Conservation (phyloP, 2,329 filamentous ascomycete species). For the Stylonectria norvegica region DNA sequence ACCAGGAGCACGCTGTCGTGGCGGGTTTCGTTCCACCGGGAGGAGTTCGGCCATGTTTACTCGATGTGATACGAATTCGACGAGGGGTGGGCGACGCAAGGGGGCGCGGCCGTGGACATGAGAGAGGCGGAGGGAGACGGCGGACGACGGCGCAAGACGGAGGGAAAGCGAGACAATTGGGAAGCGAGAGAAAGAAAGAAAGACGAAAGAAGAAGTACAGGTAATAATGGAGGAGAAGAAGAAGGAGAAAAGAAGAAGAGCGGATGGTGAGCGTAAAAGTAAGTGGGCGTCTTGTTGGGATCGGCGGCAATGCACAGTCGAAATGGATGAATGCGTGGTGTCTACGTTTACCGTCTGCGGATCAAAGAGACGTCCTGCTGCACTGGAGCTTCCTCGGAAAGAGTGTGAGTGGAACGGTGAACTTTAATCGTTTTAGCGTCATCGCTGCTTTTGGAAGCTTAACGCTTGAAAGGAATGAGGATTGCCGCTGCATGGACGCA, state of each 20-base stretch:
- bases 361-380: too few species aligned
- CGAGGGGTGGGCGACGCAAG: constrained; percentile 2
- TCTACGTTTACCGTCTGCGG: too few species aligned
- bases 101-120: constrained; percentile 19
- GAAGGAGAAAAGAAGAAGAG: constrained; percentile 8
- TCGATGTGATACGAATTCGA: constrained; percentile 5
- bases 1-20: constrained; percentile 11
- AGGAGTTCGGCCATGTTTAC: constrained; percentile 23
- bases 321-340: neutral
- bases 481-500: too few species aligned
- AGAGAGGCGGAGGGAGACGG: constrained; percentile 1
- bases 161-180: constrained; percentile 8
- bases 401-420: too few species aligned
- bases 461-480: too few species aligned
- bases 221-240: constrained; percentile 3
- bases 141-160: constrained; percentile 1
- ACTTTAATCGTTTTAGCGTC: too few species aligned
- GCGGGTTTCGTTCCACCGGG: constrained; percentile 20
- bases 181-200: constrained; percentile 6
- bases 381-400: too few species aligned
- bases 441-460: too few species aligned
- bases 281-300: constrained; percentile 14
- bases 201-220: constrained; percentile 1
- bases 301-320: too few species aligned
- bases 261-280: too few species aligned